phyloP scores from a whole-genome alignment of 495 filamentous ascomycete genomes.

The Oidiodendron maius region DNA sequence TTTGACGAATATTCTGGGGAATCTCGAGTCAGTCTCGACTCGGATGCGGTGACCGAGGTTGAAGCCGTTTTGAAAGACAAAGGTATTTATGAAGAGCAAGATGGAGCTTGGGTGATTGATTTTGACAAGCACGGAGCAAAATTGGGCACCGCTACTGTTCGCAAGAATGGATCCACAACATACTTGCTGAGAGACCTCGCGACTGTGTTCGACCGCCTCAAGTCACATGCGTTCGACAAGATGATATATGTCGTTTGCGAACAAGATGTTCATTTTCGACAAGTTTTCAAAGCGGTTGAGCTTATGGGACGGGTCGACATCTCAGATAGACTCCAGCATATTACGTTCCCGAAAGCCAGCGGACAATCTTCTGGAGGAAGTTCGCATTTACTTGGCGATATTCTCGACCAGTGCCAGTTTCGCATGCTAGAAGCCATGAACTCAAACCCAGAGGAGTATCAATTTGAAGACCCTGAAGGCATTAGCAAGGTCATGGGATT shows the following conservation, averaged over 20 bases:
- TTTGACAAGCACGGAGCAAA: conserved; percentile 4
- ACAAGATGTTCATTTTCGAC: conserved; percentile 59
- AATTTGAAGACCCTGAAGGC: background rate
- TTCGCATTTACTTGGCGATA: background rate
- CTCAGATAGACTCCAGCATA: conserved; percentile 51
- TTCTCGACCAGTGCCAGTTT: background rate
- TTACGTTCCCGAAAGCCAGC: conserved; percentile 68
- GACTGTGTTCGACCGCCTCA: conserved; percentile 55
- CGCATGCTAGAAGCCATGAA: background rate
- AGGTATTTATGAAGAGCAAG: conserved; percentile 49
- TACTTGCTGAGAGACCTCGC: conserved; percentile 73
- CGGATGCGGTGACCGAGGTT: conserved; percentile 48
- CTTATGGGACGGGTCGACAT: conserved; percentile 50
- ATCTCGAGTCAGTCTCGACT: conserved; percentile 51
- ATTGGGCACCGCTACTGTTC: conserved; percentile 28
- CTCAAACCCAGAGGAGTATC: background rate
- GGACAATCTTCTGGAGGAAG: conserved; percentile 57
- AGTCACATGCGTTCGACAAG: conserved; percentile 56
- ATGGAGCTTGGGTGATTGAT: conserved; percentile 3
- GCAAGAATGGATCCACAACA: conserved; percentile 61
- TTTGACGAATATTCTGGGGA: conserved; percentile 72
- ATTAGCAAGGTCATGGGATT: conserved; percentile 48
- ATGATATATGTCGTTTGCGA: conserved; percentile 70
- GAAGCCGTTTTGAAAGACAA: conserved; percentile 53
- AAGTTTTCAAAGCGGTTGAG: conserved; percentile 59